phyloP scores from a whole-genome alignment of 176 grass and related monocot species.

The Rhynchospora breviuscula region DNA sequence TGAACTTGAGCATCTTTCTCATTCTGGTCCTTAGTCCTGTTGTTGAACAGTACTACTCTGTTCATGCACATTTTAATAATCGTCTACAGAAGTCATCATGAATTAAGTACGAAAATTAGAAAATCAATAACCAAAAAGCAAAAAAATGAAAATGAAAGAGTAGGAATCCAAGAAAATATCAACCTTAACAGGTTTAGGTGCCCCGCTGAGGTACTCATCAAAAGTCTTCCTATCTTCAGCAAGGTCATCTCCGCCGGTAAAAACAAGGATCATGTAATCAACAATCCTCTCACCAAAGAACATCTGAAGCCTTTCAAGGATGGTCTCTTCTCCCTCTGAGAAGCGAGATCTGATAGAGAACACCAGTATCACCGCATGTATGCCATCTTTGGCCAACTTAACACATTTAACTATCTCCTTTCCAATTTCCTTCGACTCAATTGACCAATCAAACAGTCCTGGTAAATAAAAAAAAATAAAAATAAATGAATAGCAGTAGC shows the following conservation, averaged over 20 bases:
- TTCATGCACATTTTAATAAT: conserved; percentile 32
- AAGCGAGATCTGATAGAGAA: conserved; percentile 47
- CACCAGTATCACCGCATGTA: conserved; percentile 63
- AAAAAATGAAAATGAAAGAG: neutral
- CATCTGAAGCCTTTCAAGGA: conserved; percentile 42
- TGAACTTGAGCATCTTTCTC: conserved; percentile 22
- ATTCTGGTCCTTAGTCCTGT: conserved; percentile 29
- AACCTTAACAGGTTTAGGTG: conserved; percentile 30
- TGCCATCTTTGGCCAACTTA: conserved; percentile 61
- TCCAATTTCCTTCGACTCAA: conserved; percentile 15
- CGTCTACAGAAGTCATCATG: conserved; percentile 17
- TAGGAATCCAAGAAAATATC: neutral
- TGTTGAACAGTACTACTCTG: conserved; percentile 58
- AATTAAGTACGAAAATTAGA: neutral
- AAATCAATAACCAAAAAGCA: neutral
- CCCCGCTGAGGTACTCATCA: conserved; percentile 24
- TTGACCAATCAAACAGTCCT: conserved; percentile 52
- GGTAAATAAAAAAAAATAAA: neutral
- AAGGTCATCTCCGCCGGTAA: conserved; percentile 54
- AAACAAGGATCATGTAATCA: conserved; percentile 62
- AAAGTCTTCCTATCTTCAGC: conserved; percentile 27
- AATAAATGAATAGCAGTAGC: neutral
- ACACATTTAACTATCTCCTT: conserved; percentile 58
- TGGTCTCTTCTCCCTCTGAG: conserved; percentile 44
- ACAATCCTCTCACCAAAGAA: conserved; percentile 54